Evolutionary conservation across 2,329 filamentous ascomycete species (phyloP), one percentile per base, ranked within the genome.

Genomic region (Sporothrix luriei): DNA sequence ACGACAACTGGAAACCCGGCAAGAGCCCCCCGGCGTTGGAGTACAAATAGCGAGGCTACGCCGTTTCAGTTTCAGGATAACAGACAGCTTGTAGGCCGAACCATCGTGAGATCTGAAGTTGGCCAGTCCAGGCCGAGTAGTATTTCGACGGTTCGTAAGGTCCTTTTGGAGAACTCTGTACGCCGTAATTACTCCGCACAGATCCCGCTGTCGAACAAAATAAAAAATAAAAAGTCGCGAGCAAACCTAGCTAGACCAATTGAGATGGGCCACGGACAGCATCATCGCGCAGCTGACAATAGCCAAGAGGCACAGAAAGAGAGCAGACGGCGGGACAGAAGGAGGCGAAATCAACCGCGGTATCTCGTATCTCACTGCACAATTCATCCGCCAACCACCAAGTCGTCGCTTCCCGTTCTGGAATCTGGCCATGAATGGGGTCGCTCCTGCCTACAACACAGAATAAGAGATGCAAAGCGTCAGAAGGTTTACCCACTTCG

Each of bases 11-110:
- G 59, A 48, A 40, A 48, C 13, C 29, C 21, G 40, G 24, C 38
- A 24, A 11, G 11, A 4, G 24, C 2, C n/a, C 5, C 43, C 33
- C 9, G 52, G 52, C 33, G 14, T 55, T 55, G 26, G 16, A 24
- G 38, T n/a, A 11, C 19, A 21, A 24, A 14, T 21, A 33, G 11
- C 33, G 7, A 48, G 40, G 62, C 62, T 65, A 65, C 19, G 19
- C 62, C 46, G 19, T n/a, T 65, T 65, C 11, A 26, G 19, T n/a
- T 65, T 65, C 11, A 26, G 46, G 46, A 65, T 38, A 65, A 19
- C 26, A 65, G 46, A 21, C 29, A n/a, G 55, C 13, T 24, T 43
- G 24, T 40, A 19, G n/a, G 55, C 33, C 26, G 62, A 51, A 48
- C 3, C 24, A 29, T 62, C 21, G 59, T 21, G 40, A 48, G 4